These are phyloP conservation scores for Eucalyptus marginata DNA, from an alignment of 345 rosid genomes.

Conservation along the genomic window DNA sequence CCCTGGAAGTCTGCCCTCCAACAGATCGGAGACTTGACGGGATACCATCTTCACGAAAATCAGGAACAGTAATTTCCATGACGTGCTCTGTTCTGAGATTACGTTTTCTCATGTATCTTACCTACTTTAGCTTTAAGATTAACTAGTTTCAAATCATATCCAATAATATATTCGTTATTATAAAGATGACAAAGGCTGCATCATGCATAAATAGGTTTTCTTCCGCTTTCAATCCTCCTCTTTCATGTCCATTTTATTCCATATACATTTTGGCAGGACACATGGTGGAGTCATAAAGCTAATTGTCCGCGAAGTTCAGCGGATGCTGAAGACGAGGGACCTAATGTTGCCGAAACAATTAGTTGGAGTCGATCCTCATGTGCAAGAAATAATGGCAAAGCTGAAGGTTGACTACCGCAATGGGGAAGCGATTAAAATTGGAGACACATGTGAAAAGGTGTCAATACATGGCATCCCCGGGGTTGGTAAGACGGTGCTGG, in stretches of 20 bases:
- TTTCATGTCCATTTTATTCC: accelerated
- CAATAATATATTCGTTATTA: neutral
- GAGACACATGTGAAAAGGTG: too few species aligned
- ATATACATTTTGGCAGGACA: accelerated
- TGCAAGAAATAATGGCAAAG: too few species aligned
- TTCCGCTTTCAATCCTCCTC: neutral
- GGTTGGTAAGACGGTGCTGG: too few species aligned
- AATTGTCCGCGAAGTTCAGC: accelerated
- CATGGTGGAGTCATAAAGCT: accelerated
- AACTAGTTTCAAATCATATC: accelerated
- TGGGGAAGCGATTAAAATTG: too few species aligned
- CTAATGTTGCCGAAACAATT: accelerated
- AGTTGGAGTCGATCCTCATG: too few species aligned
- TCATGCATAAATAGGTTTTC: too few species aligned
- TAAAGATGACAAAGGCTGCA: accelerated
- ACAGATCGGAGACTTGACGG: accelerated
- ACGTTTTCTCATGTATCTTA: neutral
- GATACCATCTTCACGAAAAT: accelerated
- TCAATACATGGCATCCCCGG: too few species aligned
- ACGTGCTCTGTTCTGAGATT: too few species aligned
- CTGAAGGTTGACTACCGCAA: too few species aligned
- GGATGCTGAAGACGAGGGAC: accelerated
- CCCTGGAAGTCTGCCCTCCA: neutral
- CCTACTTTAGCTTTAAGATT: neutral
- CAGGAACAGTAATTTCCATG: accelerated